Evolutionary conservation across 768 basidiomycete species (phyloP).

Genomic region (Kwoniella newhampshirensis): DNA sequence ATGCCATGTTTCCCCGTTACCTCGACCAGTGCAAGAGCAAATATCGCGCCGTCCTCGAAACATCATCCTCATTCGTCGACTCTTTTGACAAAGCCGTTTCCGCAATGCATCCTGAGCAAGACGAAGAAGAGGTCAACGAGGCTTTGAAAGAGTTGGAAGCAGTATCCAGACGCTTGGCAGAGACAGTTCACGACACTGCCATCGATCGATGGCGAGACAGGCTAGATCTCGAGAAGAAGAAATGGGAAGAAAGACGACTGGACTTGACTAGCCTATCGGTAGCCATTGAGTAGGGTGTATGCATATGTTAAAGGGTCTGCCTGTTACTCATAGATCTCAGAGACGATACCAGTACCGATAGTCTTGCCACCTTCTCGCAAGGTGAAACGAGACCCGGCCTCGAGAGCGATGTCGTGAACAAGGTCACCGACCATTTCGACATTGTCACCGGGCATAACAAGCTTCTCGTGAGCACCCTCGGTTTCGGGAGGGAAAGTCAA

Average conservation of each 20-base stretch:
- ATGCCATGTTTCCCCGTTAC: constrained; percentile 31
- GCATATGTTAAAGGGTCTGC: constrained; percentile 14
- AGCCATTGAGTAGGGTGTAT: constrained; percentile 29
- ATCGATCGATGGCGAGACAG: constrained; percentile 31
- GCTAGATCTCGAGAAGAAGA: constrained; percentile 24
- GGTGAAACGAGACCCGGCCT: constrained; percentile 87
- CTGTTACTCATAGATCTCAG: constrained; percentile 64
- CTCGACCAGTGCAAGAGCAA: constrained; percentile 2
- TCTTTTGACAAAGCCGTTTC: constrained; percentile 40
- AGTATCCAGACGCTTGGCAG: constrained; percentile 9
- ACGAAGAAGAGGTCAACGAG: constrained; percentile 26
- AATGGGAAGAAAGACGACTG: constrained; percentile 29
- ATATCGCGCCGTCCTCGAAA: constrained; percentile 21
- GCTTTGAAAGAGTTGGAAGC: constrained; percentile 22
- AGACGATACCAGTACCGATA: constrained; percentile 90
- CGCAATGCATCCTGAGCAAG: constrained; percentile 39
- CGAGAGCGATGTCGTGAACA: constrained; percentile 80
- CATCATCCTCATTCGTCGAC: constrained; percentile 18
- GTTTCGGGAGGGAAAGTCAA: constrained; percentile 86
- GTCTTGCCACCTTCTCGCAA: constrained; percentile 94
- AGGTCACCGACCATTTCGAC: constrained; percentile 86
- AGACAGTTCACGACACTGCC: constrained; percentile 2
- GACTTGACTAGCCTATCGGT: constrained; percentile 5
- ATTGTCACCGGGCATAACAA: constrained; percentile 99
- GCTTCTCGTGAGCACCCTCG: constrained; percentile 76